Percentiles rank a stretch among this genome's conserved stretches.
phyloP scores from a whole-genome alignment of 202 grass and related monocot species.

The Panicum virgatum region DNA sequence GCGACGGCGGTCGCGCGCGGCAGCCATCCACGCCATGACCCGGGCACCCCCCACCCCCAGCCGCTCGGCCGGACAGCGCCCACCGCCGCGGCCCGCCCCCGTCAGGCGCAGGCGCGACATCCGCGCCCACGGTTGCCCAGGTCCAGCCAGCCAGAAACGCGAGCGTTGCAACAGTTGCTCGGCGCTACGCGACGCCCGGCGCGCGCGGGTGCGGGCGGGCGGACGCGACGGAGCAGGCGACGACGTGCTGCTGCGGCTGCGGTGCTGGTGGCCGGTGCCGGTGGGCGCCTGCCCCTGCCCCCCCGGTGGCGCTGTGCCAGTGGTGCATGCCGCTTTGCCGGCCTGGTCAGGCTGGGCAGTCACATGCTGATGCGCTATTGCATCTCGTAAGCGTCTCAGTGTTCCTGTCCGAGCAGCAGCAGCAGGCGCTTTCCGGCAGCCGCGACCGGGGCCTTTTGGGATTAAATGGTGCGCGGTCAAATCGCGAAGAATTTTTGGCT shows the following conservation, averaged over 20 bases:
- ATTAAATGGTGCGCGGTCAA: slow-evolving; percentile 36
- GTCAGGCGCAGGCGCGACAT: too few species aligned
- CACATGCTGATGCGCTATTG: slow-evolving; percentile 17
- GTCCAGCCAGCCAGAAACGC: background rate
- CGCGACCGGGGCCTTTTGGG: slow-evolving; percentile 31
- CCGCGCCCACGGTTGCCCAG: background rate
- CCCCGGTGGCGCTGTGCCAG: too few species aligned
- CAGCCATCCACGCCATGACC: background rate
- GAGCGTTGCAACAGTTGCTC: background rate
- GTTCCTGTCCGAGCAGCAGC: background rate
- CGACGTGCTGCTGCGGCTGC: too few species aligned
- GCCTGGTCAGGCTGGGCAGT: background rate
- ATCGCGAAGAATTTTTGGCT: background rate
- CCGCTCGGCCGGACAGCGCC: background rate
- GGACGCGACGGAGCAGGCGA: background rate
- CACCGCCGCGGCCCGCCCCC: too few species aligned
- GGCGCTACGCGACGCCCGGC: background rate
- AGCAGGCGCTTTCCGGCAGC: slow-evolving; percentile 4
- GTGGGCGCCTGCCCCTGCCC: too few species aligned
- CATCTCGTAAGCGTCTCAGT: background rate
- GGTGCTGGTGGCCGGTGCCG: too few species aligned
- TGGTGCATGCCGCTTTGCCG: background rate
- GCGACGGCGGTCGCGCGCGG: background rate
- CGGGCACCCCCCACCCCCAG: background rate
- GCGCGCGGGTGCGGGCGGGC: background rate